Percentiles rank a stretch among this genome's conserved stretches.
Evolutionary conservation across 495 filamentous ascomycete species (phyloP).

Genomic region (Articulospora tetracladia): DNA sequence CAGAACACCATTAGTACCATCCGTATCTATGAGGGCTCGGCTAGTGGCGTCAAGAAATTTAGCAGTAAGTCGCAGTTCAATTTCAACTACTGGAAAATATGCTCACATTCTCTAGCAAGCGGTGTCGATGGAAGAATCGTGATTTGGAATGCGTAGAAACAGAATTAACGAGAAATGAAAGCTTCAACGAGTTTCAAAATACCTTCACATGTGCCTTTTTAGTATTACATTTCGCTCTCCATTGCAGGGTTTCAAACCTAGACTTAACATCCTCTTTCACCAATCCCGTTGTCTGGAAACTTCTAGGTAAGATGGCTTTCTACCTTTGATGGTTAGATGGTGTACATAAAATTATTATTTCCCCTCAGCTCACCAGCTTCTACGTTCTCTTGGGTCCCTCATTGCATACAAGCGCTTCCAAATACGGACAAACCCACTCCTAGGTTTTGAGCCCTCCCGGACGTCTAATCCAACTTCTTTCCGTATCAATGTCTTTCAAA

Average conservation of each 20-base stretch:
- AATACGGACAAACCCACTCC: too few relatives aligned
- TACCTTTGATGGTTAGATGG: background rate
- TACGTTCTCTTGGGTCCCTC: background rate
- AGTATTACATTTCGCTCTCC: background rate
- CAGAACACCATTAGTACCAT: conserved; percentile 93
- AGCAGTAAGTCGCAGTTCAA: conserved; percentile 64
- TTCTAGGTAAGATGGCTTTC: background rate
- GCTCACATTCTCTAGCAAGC: conserved; percentile 56
- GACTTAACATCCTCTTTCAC: background rate
- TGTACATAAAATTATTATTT: background rate
- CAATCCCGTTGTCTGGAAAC: background rate
- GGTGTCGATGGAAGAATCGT: conserved; percentile 95
- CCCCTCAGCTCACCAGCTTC: background rate
- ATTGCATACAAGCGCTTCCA: background rate
- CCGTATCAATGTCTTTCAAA: too few relatives aligned
- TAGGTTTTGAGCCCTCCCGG: too few relatives aligned
- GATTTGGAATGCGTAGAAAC: conserved; percentile 51
- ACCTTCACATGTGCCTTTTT: background rate
- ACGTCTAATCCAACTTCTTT: too few relatives aligned
- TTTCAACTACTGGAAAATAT: conserved; percentile 29
- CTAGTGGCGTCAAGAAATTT: conserved; percentile 68
- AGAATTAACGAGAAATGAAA: conserved; percentile 12
- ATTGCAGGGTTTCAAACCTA: background rate
- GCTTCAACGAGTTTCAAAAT: conserved; percentile 5
- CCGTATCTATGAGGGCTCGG: conserved; percentile 64